Evolutionary conservation across 192 early-diverging fungal species (phyloP).

Genomic region (Mycoemilia scoparia): DNA sequence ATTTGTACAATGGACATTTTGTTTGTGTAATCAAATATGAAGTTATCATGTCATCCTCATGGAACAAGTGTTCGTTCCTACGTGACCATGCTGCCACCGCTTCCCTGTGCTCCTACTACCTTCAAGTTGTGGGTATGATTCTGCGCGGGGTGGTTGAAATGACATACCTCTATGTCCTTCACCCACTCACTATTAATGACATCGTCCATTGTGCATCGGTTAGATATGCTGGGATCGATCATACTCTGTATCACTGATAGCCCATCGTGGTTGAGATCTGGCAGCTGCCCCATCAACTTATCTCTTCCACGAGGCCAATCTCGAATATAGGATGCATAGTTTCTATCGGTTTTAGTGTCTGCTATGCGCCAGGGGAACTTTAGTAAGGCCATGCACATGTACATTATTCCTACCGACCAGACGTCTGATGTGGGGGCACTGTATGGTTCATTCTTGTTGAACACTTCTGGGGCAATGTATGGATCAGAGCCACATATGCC

Average conservation of each 20-base stretch:
- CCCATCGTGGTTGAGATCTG: constrained; percentile 34
- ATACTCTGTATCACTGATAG: constrained; percentile 40
- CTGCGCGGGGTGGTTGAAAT: constrained; percentile 4
- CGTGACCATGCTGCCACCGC: too few relatives aligned
- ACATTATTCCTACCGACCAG: constrained; percentile 83
- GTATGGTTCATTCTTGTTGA: constrained; percentile 43
- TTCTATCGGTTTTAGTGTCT: constrained; percentile 30
- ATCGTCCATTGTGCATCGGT: constrained; percentile 41
- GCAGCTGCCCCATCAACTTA: constrained; percentile 33
- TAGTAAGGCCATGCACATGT: constrained; percentile 49
- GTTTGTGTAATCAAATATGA: too few relatives aligned
- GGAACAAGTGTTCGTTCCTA: too few relatives aligned
- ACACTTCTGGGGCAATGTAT: constrained; percentile 86
- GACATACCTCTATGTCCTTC: constrained; percentile 39
- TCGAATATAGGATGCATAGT: constrained; percentile 34
- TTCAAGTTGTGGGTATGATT: constrained; percentile 20
- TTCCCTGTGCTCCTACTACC: too few relatives aligned
- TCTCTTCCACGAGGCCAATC: constrained; percentile 29
- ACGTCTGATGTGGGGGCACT: constrained; percentile 70
- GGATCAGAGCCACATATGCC: constrained; percentile 83
- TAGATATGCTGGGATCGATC: constrained; percentile 36
- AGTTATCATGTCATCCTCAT: too few relatives aligned
- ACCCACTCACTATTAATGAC: constrained; percentile 62
- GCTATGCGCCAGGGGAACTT: constrained; percentile 51
- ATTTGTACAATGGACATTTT: too few relatives aligned